phyloP scores from a whole-genome alignment of 768 basidiomycete genomes.

The Sutorius australiensis region DNA sequence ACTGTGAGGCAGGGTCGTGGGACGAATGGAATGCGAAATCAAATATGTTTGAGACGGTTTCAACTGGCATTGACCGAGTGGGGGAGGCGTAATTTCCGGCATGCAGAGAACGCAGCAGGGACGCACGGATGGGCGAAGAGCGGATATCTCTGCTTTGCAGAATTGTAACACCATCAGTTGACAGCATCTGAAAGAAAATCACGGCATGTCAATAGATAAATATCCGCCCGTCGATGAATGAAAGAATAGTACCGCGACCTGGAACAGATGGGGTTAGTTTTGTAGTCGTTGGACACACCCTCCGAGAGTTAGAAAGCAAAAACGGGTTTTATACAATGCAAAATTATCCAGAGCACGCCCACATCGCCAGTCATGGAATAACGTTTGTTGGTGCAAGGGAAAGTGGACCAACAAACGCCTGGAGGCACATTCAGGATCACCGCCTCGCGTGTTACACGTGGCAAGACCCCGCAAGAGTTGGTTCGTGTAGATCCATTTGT shows the following conservation, averaged over 20 bases:
- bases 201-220: not conserved
- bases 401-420: conserved; percentile 12
- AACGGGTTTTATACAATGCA: conserved; percentile 1
- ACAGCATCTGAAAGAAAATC: conserved; percentile 13
- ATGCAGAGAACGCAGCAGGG: not conserved
- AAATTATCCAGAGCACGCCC: not conserved
- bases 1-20: conserved; percentile 25
- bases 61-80: conserved; percentile 30
- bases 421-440: conserved; percentile 7
- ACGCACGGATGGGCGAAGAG: not conserved
- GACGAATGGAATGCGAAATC: conserved; percentile 26
- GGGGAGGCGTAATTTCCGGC: not conserved
- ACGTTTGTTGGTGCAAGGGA: not conserved
- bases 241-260: not conserved
- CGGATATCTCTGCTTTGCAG: not conserved
- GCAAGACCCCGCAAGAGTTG: not conserved
- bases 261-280: not conserved
- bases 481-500: not conserved
- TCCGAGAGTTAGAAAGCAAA: not conserved
- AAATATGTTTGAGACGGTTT: conserved; percentile 37
- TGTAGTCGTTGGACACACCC: not conserved
- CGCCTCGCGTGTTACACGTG: conserved; percentile 22
- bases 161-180: not conserved
- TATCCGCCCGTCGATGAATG: not conserved
- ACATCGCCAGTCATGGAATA: conserved; percentile 1